Evolutionary conservation across 179 eudicot species (phyloP).

Genomic region (Patellifolia procumbens): DNA sequence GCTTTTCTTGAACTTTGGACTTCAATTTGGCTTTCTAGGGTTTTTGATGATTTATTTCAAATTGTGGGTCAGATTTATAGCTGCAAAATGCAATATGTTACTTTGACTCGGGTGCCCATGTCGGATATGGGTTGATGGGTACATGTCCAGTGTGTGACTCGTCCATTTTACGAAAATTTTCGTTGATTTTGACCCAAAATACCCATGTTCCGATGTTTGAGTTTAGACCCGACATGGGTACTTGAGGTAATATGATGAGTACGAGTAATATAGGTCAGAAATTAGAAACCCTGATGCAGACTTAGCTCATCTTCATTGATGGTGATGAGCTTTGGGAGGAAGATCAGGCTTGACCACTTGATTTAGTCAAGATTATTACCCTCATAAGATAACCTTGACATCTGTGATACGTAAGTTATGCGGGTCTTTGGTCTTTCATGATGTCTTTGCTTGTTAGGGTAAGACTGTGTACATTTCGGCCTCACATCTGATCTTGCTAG

Average conservation of each 20-base stretch:
- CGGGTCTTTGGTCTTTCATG: background rate
- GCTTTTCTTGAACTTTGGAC: background rate
- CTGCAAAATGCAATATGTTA: background rate
- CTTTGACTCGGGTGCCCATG: background rate
- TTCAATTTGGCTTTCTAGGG: conserved; percentile 14
- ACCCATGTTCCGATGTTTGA: too few relatives aligned
- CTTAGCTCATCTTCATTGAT: background rate
- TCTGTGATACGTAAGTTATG: background rate
- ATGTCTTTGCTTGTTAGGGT: background rate
- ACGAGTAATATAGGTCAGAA: too few relatives aligned
- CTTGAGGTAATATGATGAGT: too few relatives aligned
- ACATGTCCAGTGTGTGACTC: too few relatives aligned
- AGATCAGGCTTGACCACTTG: background rate
- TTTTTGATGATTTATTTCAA: background rate
- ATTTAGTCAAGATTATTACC: background rate
- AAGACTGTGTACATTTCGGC: background rate
- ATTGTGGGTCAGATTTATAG: background rate
- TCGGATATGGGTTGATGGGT: background rate
- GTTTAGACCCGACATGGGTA: too few relatives aligned
- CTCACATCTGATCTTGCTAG: too few relatives aligned
- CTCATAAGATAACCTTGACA: background rate
- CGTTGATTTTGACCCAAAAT: too few relatives aligned
- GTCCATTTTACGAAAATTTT: too few relatives aligned
- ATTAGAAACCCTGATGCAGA: too few relatives aligned
- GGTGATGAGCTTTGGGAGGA: background rate